A percentile compares a stretch with the other conserved stretches of the same genome.
These are phyloP conservation scores for Syncephalastrum sp. DNA, from an alignment of 371 early-diverging fungal species.

Conservation along the genomic window DNA sequence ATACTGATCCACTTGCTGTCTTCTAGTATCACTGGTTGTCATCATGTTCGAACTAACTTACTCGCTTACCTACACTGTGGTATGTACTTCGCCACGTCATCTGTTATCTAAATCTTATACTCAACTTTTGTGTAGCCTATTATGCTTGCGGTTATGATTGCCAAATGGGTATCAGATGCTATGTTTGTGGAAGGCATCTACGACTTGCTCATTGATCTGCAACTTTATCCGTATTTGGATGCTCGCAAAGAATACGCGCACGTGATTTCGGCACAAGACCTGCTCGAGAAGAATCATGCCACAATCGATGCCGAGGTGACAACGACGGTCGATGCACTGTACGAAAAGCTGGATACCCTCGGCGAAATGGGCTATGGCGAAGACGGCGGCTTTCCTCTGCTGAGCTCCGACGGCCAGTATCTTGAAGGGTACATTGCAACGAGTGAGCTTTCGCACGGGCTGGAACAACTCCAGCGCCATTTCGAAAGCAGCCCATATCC, in stretches of 20 bases:
- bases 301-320: constrained; percentile 61
- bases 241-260: constrained; percentile 74
- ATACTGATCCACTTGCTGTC: background rate
- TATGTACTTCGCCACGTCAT: constrained; percentile 12
- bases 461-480: constrained; percentile 44
- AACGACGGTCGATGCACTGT: constrained; percentile 60
- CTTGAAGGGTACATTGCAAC: constrained; percentile 86
- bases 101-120: background rate
- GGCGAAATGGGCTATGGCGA: constrained; percentile 62
- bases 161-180: constrained; percentile 88
- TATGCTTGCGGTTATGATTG: constrained; percentile 84
- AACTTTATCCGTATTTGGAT: constrained; percentile 86
- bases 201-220: constrained; percentile 76
- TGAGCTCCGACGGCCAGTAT: constrained; percentile 55
- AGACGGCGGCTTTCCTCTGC: constrained; percentile 85
- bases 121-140: constrained; percentile 60
- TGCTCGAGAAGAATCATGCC: constrained; percentile 41
- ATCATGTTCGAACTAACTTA: constrained; percentile 98
- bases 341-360: constrained; percentile 51
- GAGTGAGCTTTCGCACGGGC: constrained; percentile 78
- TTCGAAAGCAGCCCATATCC: constrained; percentile 24
- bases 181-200: constrained; percentile 80
- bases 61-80: constrained; percentile 71
- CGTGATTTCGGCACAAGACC: constrained; percentile 49
- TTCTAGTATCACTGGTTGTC: constrained; percentile 80